Evolutionary conservation across 2,329 filamentous ascomycete genomes (phyloP).

Genomic region (Emergomyces pasteurianus): DNA sequence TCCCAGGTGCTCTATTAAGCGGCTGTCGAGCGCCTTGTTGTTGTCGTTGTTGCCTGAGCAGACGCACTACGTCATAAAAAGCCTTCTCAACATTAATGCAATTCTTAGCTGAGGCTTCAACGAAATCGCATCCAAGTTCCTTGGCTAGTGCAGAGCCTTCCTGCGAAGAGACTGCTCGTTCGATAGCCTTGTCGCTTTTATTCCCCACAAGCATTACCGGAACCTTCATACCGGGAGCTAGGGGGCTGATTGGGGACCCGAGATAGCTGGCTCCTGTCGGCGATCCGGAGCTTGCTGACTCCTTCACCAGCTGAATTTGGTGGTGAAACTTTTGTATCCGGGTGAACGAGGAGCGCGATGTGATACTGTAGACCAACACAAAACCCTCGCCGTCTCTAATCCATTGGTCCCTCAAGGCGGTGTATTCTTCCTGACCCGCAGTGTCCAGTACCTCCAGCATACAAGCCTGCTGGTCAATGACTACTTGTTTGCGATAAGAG

Average conservation of each 20-base stretch:
- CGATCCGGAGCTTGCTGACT: conserved; percentile 52
- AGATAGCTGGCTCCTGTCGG: conserved; percentile 40
- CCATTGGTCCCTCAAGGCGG: conserved; percentile 92
- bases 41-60: conserved; percentile 72
- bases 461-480: conserved; percentile 85
- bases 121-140: conserved; percentile 89
- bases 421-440: conserved; percentile 97
- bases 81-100: conserved; percentile 98
- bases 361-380: conserved; percentile 96
- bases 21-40: conserved; percentile 24
- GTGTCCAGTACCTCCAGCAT: conserved; percentile 96
- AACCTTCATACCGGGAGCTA: conserved; percentile 50
- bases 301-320: conserved; percentile 95
- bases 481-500: conserved; percentile 56
- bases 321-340: conserved; percentile 93
- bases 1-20: conserved; percentile 27
- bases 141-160: conserved; percentile 86
- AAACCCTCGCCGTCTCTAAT: conserved; percentile 97
- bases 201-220: conserved; percentile 98
- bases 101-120: conserved; percentile 94
- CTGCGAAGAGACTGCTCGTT: conserved; percentile 91
- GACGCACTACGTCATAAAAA: conserved; percentile 93
- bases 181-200: conserved; percentile 93
- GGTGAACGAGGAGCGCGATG: conserved; percentile 85
- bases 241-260: conserved; percentile 37